Evolutionary conservation across 805 yeast genomes (phyloP), one percentile per base, ranked within the genome.

Genomic region (Barnettozyma pratensis): DNA sequence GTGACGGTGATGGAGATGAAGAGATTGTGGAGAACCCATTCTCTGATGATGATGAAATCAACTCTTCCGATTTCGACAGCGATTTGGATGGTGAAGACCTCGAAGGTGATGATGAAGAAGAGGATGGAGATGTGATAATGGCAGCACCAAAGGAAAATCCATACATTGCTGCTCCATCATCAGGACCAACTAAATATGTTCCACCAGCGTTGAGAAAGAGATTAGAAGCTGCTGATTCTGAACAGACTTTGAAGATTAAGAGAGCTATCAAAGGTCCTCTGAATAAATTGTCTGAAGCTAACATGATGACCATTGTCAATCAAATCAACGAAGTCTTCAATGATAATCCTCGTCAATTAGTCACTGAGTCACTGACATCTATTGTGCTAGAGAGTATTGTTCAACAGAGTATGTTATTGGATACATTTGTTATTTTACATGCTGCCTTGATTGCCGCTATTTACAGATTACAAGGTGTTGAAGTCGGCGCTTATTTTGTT

Each of bases 261-360:
- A 79, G 81, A 56, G 69, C 80, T 5, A 76, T 91, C 42, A 94
- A 90, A 59, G 91, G 97, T 50, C 81, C 89, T 1, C 71, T 94
- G 58, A 94, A 94, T 64, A 85, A 82, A 64, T 73, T 94, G n/a
- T 86, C 97, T 1, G 98, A 92, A 57, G 81, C 95, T 1, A 94
- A 91, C 53, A 72, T 91, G 30, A 71, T 78, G 10, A 70, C 83
- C 2, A 87, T 91, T 45, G 80, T 86, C 25, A 75, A 77, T 50
- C 88, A 87, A 28, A 68, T 94, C 45, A 82, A 81, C 56, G 73
- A 71, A 0, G 66, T 88, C 1, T 94, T 80, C 58, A 66, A 73
- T 53, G 74, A 73, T 7, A 73, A 88, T 57, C 83, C 99, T 4
- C 77, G 97, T 54, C 90, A 88, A 47, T 63, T 76, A n/a, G 95